Base-by-base conservation (phyloP, 768 basidiomycete species). In the Trametes maxima region DNA sequence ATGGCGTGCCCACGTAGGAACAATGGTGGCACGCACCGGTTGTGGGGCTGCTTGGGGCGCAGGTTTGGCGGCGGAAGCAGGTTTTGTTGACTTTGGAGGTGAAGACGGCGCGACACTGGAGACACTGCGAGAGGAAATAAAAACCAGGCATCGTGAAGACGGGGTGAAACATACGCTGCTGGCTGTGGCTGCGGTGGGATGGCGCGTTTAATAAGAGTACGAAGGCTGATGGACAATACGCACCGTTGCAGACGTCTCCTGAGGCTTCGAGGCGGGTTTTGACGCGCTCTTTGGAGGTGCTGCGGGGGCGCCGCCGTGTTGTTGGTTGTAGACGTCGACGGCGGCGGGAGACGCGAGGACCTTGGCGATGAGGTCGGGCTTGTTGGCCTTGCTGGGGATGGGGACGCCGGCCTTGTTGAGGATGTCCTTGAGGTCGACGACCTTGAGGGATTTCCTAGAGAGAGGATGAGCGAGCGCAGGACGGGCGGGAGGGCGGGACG, bases 371-470 rank as follows among this genome's bases (percentile, higher is more conserved):
- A 92, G 85, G 66, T 89, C 89, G 0, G 75, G 69, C 73, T 90
- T 92, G 69, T 82, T 88, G 6, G 83, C 79, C 69, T 85, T 86
- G 67, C 81, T 74, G 0, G 84, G 80, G 36, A 78, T 71, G 5
- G 81, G 48, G 56, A 84, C 75, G 37, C 69, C 60, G 21, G 87
- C 88, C 47, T 77, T 78, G 54, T 77, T 44, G 69, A 90, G 83
- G 62, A 90, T 82, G 58, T 82, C 79, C 68, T 77, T 85, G 72
- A 90, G 84, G 65, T 90, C 88, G 37, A 81, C 80, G 70, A 89
- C 89, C 73, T 88, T 89, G 77, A 90, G 84, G 0, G 85, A 74
- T 73, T 85, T 86, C 60, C 80, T 80, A 69, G 59, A 54, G 11
- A 24, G 49, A 35, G 37, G 51, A 60, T 58, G 58, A 59, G 51